A percentile compares a stretch with the other conserved stretches of the same genome.
Conservation (phyloP, 1,139 yeast genomes). For the Meyerozyma guilliermondii region DNA sequence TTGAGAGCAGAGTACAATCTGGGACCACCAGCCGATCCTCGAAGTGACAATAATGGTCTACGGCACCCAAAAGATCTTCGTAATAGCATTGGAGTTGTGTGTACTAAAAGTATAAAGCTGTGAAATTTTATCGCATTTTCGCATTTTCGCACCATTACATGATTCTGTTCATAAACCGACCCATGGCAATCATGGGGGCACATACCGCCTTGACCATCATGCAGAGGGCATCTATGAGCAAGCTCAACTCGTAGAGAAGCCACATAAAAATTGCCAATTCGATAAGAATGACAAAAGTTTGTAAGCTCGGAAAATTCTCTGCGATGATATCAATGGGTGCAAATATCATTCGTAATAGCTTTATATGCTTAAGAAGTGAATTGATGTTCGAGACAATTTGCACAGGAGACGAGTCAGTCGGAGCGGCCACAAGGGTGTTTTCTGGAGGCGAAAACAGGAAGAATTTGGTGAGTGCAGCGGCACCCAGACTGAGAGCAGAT, state of each 20-base stretch:
- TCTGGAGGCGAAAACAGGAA: neutral
- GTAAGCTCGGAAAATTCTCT: slow-evolving; percentile 34
- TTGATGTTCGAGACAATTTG: slow-evolving; percentile 22
- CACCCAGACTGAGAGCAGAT: neutral
- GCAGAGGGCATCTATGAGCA: slow-evolving; percentile 41
- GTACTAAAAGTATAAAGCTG: neutral
- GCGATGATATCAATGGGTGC: slow-evolving; percentile 41
- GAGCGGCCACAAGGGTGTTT: neutral
- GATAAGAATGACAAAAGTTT: slow-evolving; percentile 33
- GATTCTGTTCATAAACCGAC: slow-evolving; percentile 39
- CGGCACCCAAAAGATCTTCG: neutral
- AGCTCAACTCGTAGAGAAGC: slow-evolving; percentile 40
- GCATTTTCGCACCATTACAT: slow-evolving; percentile 14
- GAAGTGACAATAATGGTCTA: neutral
- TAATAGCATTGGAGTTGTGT: neutral
- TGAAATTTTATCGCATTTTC: no score
- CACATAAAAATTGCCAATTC: slow-evolving; percentile 39
- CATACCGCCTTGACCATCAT: slow-evolving; percentile 45
- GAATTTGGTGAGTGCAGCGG: neutral
- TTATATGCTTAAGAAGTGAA: slow-evolving; percentile 30
- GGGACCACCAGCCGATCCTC: no score
- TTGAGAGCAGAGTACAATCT: neutral
- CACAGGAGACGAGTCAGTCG: neutral
- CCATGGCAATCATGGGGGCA: slow-evolving; percentile 47
- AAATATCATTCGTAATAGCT: slow-evolving; percentile 33